Base-by-base conservation (phyloP, 805 yeast species). In the Cyberlindnera americana region DNA sequence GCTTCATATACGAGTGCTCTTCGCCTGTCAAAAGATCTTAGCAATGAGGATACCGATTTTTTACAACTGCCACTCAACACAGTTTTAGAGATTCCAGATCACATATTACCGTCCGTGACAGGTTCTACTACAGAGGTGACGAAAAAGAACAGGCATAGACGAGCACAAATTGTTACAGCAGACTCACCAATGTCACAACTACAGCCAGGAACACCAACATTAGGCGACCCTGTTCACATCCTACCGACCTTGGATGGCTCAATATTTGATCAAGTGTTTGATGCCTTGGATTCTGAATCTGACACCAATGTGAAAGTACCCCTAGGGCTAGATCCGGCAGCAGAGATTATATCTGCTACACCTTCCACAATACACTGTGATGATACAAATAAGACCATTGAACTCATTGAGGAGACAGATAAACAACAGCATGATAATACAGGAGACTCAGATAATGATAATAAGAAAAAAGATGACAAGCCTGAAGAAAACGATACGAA, bases 101-200 rank as follows among this genome's bases (percentile, higher is more conserved):
- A 29, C 7, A 10, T 25, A 8, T 39, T 43, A 3, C 37, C 41
- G 2, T 24, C 40, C 1, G 18, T 21, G 7, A 22, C 37, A 13
- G 35, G 34, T 3, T 12, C 31, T 7, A 23, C 34, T 6, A 10
- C 14, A 2, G 29, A 32, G 14, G 13, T 23, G 8, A 24, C 29
- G 27, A 50, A 47, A 33, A 56, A 49, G 39, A 53, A 44, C 26
- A 11, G 43, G 3, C 50, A 51, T 19, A 43, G 61, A 41, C 37
- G 49, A 14, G 60, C 58, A 1, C 58, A 55, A 37, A 48, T 56
- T 13, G 40, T 56, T 15, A 47, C 53, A 10, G 46, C 50, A 11
- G 54, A 46, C 19, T 44, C 44, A 6, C 44, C 44, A 7, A 22
- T 29, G 28, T 19, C 26, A 3, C 16, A 25, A 13, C 27, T 12